phyloP scores from a whole-genome alignment of 179 eudicot genomes.

The Corrigiola litoralis region DNA sequence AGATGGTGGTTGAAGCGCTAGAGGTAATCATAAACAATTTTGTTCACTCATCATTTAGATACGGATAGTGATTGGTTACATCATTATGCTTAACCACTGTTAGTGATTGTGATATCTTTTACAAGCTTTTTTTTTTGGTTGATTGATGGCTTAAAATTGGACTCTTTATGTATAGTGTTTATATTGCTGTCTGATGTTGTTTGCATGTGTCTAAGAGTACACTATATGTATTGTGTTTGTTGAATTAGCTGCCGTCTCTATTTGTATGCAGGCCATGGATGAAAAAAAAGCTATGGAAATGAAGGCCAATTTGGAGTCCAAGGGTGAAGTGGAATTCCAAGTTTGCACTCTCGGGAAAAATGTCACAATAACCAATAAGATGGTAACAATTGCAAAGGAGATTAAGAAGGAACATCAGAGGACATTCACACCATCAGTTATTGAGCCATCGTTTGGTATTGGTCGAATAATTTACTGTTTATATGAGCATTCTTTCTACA shows the following conservation, averaged over 20 bases:
- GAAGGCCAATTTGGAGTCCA: conserved; percentile 74
- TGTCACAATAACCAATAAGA: conserved; percentile 67
- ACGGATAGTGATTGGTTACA: not conserved
- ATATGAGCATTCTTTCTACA: conserved; percentile 86
- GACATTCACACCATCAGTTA: conserved; percentile 90
- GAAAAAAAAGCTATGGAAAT: conserved; percentile 92
- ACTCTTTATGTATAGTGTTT: too few relatives aligned
- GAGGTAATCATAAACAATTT: conserved; percentile 42
- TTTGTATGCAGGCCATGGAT: conserved; percentile 61
- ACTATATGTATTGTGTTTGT: not conserved
- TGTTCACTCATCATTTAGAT: too few relatives aligned
- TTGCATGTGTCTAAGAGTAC: too few relatives aligned
- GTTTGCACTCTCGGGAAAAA: conserved; percentile 74
- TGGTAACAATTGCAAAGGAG: conserved; percentile 79
- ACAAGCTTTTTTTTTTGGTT: too few relatives aligned
- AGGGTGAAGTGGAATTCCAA: conserved; percentile 65
- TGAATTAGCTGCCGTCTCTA: not conserved
- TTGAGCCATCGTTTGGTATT: conserved; percentile 94
- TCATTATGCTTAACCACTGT: not conserved
- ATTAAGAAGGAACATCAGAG: conserved; percentile 84
- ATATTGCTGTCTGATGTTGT: too few relatives aligned
- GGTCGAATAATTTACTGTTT: conserved; percentile 92
- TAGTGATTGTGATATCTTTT: too few relatives aligned
- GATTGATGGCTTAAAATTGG: too few relatives aligned
- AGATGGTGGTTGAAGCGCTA: conserved; percentile 82